A percentile compares a stretch with the other conserved stretches of the same genome.
phyloP scores from a whole-genome alignment of 164 flowering plant genomes.

The Chimonanthus praecox region DNA sequence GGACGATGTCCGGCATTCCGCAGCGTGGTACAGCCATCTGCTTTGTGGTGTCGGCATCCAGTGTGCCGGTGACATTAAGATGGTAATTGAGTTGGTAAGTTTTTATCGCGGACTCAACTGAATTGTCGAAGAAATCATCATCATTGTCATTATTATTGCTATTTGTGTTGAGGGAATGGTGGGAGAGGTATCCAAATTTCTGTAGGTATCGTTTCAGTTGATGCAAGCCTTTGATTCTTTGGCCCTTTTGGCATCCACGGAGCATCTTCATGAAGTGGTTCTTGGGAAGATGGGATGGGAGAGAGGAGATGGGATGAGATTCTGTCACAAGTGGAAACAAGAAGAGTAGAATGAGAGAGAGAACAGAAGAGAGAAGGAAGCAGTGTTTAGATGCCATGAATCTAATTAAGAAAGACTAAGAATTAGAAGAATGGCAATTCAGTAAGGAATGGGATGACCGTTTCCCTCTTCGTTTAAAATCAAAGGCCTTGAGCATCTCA shows the following conservation, averaged over 20 bases:
- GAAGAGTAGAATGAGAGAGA: too few relatives aligned
- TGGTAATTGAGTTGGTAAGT: slow-evolving; percentile 24
- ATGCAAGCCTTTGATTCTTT: slow-evolving; percentile 7
- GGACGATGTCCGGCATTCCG: slow-evolving; percentile 23
- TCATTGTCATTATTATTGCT: background rate
- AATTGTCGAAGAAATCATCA: slow-evolving; percentile 21
- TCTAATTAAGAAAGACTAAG: too few relatives aligned
- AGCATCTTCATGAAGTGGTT: background rate
- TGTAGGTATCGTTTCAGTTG: slow-evolving; percentile 17
- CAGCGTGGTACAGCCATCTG: slow-evolving; percentile 19
- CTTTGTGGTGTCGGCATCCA: slow-evolving; percentile 15
- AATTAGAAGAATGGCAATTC: too few relatives aligned
- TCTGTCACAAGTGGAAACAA: too few relatives aligned
- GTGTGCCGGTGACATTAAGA: slow-evolving; percentile 20
- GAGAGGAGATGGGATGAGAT: too few relatives aligned
- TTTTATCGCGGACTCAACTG: slow-evolving; percentile 24
- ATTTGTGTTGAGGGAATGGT: background rate
- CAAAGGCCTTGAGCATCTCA: too few relatives aligned
- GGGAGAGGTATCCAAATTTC: slow-evolving; percentile 18
- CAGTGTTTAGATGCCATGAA: too few relatives aligned
- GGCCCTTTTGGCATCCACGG: slow-evolving; percentile 19
- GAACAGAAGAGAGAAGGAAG: too few relatives aligned
- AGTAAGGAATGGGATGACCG: too few relatives aligned
- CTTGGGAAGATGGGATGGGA: too few relatives aligned
- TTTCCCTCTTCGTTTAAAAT: too few relatives aligned